Percentiles rank a stretch among this genome's conserved stretches.
Evolutionary conservation across 352 stramenopile genomes (phyloP).

Genomic region (Lagenidium giganteum): DNA sequence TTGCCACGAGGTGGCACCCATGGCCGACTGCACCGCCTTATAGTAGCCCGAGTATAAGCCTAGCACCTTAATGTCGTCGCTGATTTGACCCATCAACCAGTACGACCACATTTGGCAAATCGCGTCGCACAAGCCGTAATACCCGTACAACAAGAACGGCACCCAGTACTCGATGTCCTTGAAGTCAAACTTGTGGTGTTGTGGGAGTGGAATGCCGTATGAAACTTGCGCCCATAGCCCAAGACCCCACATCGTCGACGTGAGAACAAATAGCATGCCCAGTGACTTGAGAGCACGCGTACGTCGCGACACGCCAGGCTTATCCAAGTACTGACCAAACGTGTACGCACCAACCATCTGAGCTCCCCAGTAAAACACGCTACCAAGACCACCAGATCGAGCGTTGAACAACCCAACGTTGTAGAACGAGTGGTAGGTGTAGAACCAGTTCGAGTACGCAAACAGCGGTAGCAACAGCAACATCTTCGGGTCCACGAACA

Average conservation of each 20-base stretch:
- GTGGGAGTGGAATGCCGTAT: slow-evolving; percentile 14
- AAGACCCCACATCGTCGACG: slow-evolving; percentile 37
- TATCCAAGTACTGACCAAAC: slow-evolving; percentile 24
- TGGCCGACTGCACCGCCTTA: slow-evolving; percentile 54
- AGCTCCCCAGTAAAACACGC: slow-evolving; percentile 33
- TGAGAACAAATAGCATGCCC: slow-evolving; percentile 13
- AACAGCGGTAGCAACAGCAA: slow-evolving; percentile 37
- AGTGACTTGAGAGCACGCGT: too few relatives aligned
- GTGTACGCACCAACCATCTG: slow-evolving; percentile 33
- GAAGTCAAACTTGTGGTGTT: too few relatives aligned
- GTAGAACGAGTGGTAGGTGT: slow-evolving; percentile 57
- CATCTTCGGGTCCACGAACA: too few relatives aligned
- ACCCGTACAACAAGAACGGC: slow-evolving; percentile 52
- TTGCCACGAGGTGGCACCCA: slow-evolving; percentile 30
- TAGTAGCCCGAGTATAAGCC: slow-evolving; percentile 66
- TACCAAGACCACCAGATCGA: slow-evolving; percentile 29
- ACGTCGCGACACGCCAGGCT: neutral
- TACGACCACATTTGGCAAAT: slow-evolving; percentile 77
- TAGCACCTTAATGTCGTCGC: too few relatives aligned
- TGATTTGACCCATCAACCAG: too few relatives aligned
- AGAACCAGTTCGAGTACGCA: slow-evolving; percentile 63
- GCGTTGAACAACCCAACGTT: slow-evolving; percentile 39
- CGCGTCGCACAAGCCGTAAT: slow-evolving; percentile 70
- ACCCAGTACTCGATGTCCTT: too few relatives aligned
- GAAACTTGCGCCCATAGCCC: slow-evolving; percentile 7